A percentile compares a stretch with the other conserved stretches of the same genome.
phyloP scores from a whole-genome alignment of 768 basidiomycete genomes.

The Tubosaeta sp. region DNA sequence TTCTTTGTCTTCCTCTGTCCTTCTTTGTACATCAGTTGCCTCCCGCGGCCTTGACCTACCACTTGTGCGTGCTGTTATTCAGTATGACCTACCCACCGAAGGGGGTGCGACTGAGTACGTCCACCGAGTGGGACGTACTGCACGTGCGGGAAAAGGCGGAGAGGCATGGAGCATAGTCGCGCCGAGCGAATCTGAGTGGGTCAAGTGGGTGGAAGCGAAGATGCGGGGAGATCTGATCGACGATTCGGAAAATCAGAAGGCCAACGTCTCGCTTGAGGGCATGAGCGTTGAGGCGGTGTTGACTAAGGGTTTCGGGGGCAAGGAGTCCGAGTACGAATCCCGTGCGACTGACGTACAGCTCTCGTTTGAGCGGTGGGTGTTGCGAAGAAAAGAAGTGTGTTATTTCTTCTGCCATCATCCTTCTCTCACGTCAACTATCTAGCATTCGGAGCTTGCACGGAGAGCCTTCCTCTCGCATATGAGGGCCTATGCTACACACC shows the following conservation, averaged over 20 bases:
- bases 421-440: conserved; percentile 1
- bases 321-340: conserved; percentile 72
- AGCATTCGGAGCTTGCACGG: conserved; percentile 78
- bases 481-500: conserved; percentile 96
- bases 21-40: conserved; percentile 95
- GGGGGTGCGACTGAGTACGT: conserved; percentile 95
- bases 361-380: conserved; percentile 91
- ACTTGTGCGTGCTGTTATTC: conserved; percentile 88
- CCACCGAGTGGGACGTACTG: conserved; percentile 94
- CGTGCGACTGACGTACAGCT: conserved; percentile 96
- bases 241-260: conserved; percentile 29
- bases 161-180: conserved; percentile 93
- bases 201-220: conserved; percentile 80
- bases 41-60: conserved; percentile 97
- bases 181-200: conserved; percentile 86
- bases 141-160: conserved; percentile 92
- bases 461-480: conserved; percentile 90
- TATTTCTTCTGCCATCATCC: background rate
- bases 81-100: conserved; percentile 97
- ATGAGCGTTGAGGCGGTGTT: conserved; percentile 70
- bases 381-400: conserved; percentile 65
- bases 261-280: conserved; percentile 50
- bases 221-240: conserved; percentile 55
- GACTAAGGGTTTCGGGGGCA: conserved; percentile 81
- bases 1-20: conserved; percentile 53